These are phyloP conservation scores for Gaultheria prostrata DNA, from an alignment of 148 eudicot species.

Conservation along the genomic window DNA sequence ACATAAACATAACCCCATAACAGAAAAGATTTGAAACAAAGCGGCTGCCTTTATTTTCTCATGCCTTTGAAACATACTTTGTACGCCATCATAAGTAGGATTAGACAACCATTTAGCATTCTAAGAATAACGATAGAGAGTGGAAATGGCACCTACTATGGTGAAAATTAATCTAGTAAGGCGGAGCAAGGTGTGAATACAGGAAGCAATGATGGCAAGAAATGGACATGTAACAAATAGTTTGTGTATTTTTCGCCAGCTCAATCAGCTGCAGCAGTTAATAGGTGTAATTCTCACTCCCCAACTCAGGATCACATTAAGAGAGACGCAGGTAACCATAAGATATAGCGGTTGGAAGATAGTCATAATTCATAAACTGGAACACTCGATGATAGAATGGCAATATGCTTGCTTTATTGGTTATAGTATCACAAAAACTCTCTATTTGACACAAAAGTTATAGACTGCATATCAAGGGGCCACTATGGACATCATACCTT, in stretches of 20 bases:
- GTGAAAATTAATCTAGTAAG: neutral
- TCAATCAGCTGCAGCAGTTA: constrained; percentile 7
- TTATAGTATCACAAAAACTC: neutral
- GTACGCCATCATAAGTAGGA: neutral
- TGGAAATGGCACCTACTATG: neutral
- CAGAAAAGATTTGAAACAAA: neutral
- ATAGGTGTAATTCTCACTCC: neutral
- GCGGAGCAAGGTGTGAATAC: neutral
- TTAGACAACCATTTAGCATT: neutral
- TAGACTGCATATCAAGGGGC: constrained; percentile 10
- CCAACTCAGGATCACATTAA: neutral
- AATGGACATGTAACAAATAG: neutral
- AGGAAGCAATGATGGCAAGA: neutral
- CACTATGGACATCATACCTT: constrained; percentile 45
- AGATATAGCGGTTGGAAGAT: neutral
- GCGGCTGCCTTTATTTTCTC: neutral
- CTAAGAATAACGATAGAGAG: neutral
- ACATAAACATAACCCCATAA: neutral
- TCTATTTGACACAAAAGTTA: neutral
- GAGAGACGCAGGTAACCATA: neutral
- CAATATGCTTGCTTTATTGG: neutral
- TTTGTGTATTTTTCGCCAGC: neutral
- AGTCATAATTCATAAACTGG: neutral
- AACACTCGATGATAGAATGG: neutral
- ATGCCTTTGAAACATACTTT: neutral